phyloP scores from a whole-genome alignment of 768 basidiomycete species.

The Chlorophyllum brunneum region DNA sequence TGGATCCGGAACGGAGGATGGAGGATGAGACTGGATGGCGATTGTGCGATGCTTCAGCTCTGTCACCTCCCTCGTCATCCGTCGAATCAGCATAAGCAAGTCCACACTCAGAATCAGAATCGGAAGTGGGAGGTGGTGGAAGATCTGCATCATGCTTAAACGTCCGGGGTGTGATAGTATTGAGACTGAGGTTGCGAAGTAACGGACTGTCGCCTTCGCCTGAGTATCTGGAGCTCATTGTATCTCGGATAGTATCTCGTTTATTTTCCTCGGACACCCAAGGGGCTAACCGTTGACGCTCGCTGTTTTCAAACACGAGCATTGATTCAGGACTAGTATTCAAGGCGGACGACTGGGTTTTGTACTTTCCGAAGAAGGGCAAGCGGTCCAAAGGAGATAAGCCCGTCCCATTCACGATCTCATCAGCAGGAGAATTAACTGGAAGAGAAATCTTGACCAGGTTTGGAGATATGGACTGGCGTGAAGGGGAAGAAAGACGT shows the following conservation, averaged over 20 bases:
- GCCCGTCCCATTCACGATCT: constrained; percentile 10
- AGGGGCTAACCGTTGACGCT: constrained; percentile 1
- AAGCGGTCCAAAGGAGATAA: constrained; percentile 22
- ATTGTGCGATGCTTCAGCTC: constrained; percentile 8
- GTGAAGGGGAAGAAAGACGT: constrained; percentile 23
- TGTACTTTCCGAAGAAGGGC: constrained; percentile 58
- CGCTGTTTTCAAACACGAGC: not conserved
- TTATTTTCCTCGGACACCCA: not conserved
- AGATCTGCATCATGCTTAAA: constrained; percentile 1
- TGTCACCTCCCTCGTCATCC: constrained; percentile 34
- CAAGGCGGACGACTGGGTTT: constrained; percentile 30
- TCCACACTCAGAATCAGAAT: constrained; percentile 40
- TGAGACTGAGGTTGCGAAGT: constrained; percentile 14
- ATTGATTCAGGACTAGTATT: constrained; percentile 9
- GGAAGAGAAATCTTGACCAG: constrained; percentile 7
- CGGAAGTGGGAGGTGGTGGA: constrained; percentile 32
- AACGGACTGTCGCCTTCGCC: constrained; percentile 1
- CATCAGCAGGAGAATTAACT: constrained; percentile 7
- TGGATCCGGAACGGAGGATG: constrained; percentile 14
- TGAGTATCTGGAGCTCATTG: constrained; percentile 6
- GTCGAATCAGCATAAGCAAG: constrained; percentile 50
- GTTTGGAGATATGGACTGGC: constrained; percentile 14
- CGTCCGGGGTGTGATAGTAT: constrained; percentile 15
- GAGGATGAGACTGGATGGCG: not conserved
- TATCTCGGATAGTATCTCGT: not conserved